These are phyloP conservation scores for Apostasia ramifera DNA, from an alignment of 106 monocot genomes.

Conservation along the genomic window DNA sequence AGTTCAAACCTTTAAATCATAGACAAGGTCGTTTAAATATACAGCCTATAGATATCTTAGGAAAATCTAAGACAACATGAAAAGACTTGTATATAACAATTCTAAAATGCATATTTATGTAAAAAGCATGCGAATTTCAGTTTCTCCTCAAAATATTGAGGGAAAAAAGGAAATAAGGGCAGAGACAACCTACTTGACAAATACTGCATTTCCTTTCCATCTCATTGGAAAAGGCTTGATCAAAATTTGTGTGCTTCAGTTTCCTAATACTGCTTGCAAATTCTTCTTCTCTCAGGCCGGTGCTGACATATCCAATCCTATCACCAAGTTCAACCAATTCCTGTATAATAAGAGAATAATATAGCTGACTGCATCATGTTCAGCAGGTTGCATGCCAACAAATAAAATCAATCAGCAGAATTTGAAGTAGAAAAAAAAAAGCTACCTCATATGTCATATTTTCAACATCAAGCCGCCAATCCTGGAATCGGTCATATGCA, in stretches of 20 bases:
- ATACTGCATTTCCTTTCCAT: slow-evolving; percentile 66
- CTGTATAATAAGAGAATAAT: slow-evolving; percentile 19
- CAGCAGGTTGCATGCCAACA: too few relatives aligned
- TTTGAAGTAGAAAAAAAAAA: background rate
- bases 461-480: slow-evolving; percentile 11
- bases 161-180: background rate
- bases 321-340: slow-evolving; percentile 83
- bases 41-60: too few relatives aligned
- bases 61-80: too few relatives aligned
- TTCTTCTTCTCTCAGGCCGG: slow-evolving; percentile 81
- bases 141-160: background rate
- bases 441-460: slow-evolving; percentile 14
- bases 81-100: too few relatives aligned
- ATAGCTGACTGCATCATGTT: too few relatives aligned
- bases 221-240: slow-evolving; percentile 24
- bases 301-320: slow-evolving; percentile 78
- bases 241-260: slow-evolving; percentile 32
- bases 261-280: slow-evolving; percentile 41
- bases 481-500: slow-evolving; percentile 3
- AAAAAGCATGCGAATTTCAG: background rate
- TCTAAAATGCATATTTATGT: too few relatives aligned
- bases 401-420: background rate
- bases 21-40: too few relatives aligned
- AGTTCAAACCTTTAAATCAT: too few relatives aligned
- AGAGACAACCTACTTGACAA: slow-evolving; percentile 51